Conservation (phyloP, 2,329 filamentous ascomycete genomes). For the Rugonectria rugulosa region DNA sequence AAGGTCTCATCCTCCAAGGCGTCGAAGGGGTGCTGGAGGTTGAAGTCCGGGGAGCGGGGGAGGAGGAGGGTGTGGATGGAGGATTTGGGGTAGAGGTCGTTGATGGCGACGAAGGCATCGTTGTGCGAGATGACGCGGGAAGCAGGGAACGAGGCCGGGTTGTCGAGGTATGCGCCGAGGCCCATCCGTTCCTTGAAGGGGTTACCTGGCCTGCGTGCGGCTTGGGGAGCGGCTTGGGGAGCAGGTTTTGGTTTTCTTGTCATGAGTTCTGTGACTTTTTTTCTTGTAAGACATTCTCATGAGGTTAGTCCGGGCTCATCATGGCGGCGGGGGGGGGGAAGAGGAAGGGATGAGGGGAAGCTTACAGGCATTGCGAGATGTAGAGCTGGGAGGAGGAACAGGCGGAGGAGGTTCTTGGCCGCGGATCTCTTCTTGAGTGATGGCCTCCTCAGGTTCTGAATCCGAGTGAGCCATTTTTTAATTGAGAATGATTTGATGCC, state of each 20-base stretch:
- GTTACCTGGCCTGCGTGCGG: conserved; percentile 33
- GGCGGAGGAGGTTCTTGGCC: conserved; percentile 40
- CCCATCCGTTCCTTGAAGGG: conserved; percentile 63
- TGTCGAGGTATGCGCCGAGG: conserved; percentile 70
- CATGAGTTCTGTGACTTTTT: conserved; percentile 45
- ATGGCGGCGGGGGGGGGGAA: not conserved
- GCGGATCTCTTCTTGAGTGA: conserved; percentile 51
- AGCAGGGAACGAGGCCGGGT: conserved; percentile 68
- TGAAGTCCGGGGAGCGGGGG: conserved; percentile 70
- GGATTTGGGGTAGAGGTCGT: conserved; percentile 87
- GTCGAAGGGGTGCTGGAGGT: conserved; percentile 75
- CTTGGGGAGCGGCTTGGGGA: conserved; percentile 24
- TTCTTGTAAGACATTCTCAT: conserved; percentile 17
- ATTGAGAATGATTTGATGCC: no score
- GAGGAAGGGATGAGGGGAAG: not conserved
- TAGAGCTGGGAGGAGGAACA: conserved; percentile 21
- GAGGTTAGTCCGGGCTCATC: not conserved
- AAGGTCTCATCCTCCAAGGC: conserved; percentile 77
- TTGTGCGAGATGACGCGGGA: conserved; percentile 71
- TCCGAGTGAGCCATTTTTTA: conserved; percentile 36
- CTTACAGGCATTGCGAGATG: conserved; percentile 54
- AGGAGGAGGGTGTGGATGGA: conserved; percentile 88
- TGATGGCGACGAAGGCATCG: conserved; percentile 75
- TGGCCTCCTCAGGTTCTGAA: conserved; percentile 49
- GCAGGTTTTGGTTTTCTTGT: conserved; percentile 45